A percentile compares a stretch with the other conserved stretches of the same genome.
Conservation (phyloP, 139 green algal genomes). For the Coelastrella sp. region DNA sequence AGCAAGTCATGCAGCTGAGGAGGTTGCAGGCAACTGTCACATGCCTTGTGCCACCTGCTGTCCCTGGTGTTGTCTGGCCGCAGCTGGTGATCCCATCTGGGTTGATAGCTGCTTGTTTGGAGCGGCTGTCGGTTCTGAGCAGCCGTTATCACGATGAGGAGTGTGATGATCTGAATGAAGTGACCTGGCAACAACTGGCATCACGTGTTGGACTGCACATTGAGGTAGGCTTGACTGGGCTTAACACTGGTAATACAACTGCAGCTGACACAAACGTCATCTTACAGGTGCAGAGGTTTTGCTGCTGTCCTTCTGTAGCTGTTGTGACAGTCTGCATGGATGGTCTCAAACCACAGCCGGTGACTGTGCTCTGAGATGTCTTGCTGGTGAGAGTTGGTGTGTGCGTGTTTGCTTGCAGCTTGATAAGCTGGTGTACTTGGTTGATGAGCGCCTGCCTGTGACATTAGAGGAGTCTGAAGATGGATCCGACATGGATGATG, state of each 20-base stretch:
- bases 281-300: no score
- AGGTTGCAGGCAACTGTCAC: no score
- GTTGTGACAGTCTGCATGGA: no score
- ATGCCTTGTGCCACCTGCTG: neutral
- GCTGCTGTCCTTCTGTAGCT: no score
- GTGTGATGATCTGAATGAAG: slow-evolving; percentile 36
- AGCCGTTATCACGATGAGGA: slow-evolving; percentile 8
- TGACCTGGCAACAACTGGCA: slow-evolving; percentile 28
- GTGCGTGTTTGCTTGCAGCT: neutral
- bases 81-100: slow-evolving; percentile 22
- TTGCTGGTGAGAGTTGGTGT: no score
- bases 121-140: neutral
- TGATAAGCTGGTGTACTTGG: slow-evolving; percentile 38
- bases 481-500: neutral
- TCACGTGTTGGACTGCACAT: neutral
- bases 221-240: slow-evolving; percentile 18
- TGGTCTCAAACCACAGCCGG: no score
- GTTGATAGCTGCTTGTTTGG: neutral
- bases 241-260: no score
- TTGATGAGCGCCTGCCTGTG: slow-evolving; percentile 34
- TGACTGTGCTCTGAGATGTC: no score
- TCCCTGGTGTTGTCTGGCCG: neutral
- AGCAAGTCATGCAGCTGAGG: no score
- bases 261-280: no score
- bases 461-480: slow-evolving; percentile 16